Conservation (phyloP, 2,329 filamentous ascomycete species). For the Helminthosporium solani region DNA sequence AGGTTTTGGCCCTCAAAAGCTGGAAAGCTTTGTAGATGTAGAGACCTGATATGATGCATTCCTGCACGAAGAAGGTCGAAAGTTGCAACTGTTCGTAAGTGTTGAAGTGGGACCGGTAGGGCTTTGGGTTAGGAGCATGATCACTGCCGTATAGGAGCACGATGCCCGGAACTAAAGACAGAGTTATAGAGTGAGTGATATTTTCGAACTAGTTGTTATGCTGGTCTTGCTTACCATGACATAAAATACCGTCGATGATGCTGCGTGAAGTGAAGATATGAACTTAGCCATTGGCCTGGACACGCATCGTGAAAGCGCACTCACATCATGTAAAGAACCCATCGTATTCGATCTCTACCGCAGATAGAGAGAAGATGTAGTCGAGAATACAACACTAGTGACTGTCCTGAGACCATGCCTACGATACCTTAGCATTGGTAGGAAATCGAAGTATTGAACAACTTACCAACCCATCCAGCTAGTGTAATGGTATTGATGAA, state of each 20-base stretch:
- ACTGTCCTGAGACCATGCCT: constrained; percentile 60
- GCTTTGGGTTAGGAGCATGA: constrained; percentile 26
- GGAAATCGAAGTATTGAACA: background rate
- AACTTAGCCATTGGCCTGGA: too few species aligned
- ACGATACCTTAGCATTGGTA: background rate
- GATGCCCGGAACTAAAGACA: constrained; percentile 45
- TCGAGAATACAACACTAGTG: constrained; percentile 60
- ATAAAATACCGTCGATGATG: constrained; percentile 31
- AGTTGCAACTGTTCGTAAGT: constrained; percentile 45
- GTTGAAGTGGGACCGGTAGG: constrained; percentile 8
- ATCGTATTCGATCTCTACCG: constrained; percentile 14
- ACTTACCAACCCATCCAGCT: constrained; percentile 46
- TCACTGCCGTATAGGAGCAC: constrained; percentile 53
- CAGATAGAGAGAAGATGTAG: constrained; percentile 16
- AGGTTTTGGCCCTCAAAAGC: constrained; percentile 26
- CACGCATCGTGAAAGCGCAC: too few species aligned
- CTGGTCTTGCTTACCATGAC: constrained; percentile 35
- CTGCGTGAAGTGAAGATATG: too few species aligned
- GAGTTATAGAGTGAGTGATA: too few species aligned
- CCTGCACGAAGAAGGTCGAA: constrained; percentile 43
- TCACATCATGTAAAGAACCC: constrained; percentile 56
- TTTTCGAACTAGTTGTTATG: too few species aligned
- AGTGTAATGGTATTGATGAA: constrained; percentile 47
- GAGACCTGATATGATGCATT: constrained; percentile 39
- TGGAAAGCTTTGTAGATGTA: constrained; percentile 55